Evolutionary conservation across 2,329 filamentous ascomycete species (phyloP).

Genomic region (Cladosporium oxysporum): DNA sequence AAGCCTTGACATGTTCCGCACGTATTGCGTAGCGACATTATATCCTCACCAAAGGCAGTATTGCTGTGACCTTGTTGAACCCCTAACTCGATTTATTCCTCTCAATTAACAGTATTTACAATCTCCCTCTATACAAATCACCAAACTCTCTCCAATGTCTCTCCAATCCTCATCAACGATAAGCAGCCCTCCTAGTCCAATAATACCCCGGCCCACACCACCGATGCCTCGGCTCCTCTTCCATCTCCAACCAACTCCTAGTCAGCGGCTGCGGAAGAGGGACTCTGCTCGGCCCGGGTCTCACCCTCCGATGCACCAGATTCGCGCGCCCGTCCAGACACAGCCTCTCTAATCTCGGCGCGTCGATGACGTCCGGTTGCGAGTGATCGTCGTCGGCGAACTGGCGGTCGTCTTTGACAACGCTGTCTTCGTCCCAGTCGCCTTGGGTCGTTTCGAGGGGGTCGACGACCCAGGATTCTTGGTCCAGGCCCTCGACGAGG

Average conservation of each 20-base stretch:
- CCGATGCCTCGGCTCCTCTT: not conserved
- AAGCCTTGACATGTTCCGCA: no score
- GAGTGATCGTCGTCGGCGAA: slow-evolving; percentile 10
- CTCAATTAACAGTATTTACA: not conserved
- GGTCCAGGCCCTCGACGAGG: not conserved
- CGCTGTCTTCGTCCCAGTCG: slow-evolving; percentile 15
- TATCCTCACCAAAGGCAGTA: not conserved
- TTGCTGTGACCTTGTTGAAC: not conserved
- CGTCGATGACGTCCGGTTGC: not conserved
- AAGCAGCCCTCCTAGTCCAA: slow-evolving; percentile 17
- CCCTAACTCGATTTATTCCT: not conserved
- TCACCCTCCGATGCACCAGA: slow-evolving; percentile 12
- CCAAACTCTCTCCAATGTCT: not conserved
- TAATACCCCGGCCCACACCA: slow-evolving; percentile 17
- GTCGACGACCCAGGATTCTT: slow-evolving; percentile 15
- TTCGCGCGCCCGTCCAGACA: slow-evolving; percentile 14
- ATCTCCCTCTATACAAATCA: not conserved
- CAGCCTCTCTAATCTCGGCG: slow-evolving; percentile 5
- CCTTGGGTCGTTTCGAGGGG: slow-evolving; percentile 8
- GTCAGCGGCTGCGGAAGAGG: not conserved
- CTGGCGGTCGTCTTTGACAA: not conserved
- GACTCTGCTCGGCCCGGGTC: not conserved
- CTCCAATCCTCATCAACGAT: not conserved
- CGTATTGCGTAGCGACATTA: no score
- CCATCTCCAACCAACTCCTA: not conserved